These are phyloP conservation scores for Globisporangium apiculatum DNA, from an alignment of 352 stramenopile genomes.

Conservation along the genomic window DNA sequence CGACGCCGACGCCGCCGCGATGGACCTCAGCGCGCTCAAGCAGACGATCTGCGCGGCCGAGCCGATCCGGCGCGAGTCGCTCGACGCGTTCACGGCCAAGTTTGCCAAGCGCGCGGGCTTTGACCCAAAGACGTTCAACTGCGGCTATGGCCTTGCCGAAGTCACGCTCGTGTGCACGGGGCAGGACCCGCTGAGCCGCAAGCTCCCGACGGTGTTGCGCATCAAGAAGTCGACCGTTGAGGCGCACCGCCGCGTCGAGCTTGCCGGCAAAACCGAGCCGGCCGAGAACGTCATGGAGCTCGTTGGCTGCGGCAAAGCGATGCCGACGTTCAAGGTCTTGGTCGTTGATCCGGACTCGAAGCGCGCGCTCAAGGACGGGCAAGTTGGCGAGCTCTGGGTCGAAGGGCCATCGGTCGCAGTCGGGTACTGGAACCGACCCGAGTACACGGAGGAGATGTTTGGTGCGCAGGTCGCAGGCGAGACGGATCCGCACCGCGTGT, in stretches of 20 bases:
- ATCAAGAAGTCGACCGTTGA: constrained; percentile 65
- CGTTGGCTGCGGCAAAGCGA: constrained; percentile 75
- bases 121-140: constrained; percentile 71
- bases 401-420: constrained; percentile 64
- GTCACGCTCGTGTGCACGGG: constrained; percentile 77
- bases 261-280: constrained; percentile 23
- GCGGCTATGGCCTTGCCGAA: constrained; percentile 73
- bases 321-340: constrained; percentile 62
- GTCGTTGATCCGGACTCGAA: constrained; percentile 66
- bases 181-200: constrained; percentile 41
- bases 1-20: constrained; percentile 40
- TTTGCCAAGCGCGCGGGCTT: constrained; percentile 50
- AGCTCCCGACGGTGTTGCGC: constrained; percentile 49
- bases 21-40: constrained; percentile 65
- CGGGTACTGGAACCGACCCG: constrained; percentile 67
- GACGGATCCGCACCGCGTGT: constrained; percentile 28
- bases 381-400: constrained; percentile 92
- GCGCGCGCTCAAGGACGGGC: constrained; percentile 32
- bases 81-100: constrained; percentile 68
- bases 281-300: constrained; percentile 42
- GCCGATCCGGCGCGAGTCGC: constrained; percentile 68
- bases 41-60: constrained; percentile 76
- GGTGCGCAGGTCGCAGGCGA: constrained; percentile 34
- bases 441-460: constrained; percentile 74
- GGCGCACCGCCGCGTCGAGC: constrained; percentile 33